Base-by-base conservation (phyloP, 352 stramenopile species). In the Phytophthora vignae region DNA sequence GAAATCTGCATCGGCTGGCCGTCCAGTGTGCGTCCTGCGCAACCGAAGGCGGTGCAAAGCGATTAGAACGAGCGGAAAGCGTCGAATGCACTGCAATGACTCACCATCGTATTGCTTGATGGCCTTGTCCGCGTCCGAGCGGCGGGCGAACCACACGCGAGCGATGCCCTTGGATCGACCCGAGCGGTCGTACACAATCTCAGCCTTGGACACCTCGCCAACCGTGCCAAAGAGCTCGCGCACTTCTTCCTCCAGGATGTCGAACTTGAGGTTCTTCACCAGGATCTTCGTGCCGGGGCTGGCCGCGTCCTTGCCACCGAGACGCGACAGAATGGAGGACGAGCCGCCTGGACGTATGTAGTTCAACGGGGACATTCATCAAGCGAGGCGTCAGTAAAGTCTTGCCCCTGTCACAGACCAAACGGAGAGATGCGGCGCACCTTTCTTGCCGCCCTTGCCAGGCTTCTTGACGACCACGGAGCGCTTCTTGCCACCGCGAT, bases 61-160 rank as follows among this genome's bases (percentile, higher is more conserved):
- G 36, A 15, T 53, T 15, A 27, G n/a, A 53, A 53, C 7, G 4
- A 53, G n/a, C 3, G 5, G 9, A 53, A 9, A 27, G 9, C n/a
- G n/a, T 14, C 5, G 8, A 29, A 31, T 27, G 10, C 10, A 21
- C 17, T 15, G 7, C 5, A 49, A 8, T 27, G 1, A 55, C 67
- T 3, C 67, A 95, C 87, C 87, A 40, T 95, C 87, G 61, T 92
- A 95, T 74, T 93, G 85, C 77, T 92, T 93, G 67, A 95, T 90
- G 19, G 87, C 84, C 74, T 92, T 91, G 73, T 95, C 85, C 19
- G 87, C 87, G 57, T 92, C 84, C 10, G 76, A 80, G 49, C 81
- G 82, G 55, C 83, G 86, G 31, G 73, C 67, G 61, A 92, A 95
- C 87, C 87, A 95, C 42, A 95, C 87, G 48, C 85, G 87, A 40